These are phyloP conservation scores for Candida ortonii DNA, from an alignment of 805 yeast genomes.

Conservation along the genomic window DNA sequence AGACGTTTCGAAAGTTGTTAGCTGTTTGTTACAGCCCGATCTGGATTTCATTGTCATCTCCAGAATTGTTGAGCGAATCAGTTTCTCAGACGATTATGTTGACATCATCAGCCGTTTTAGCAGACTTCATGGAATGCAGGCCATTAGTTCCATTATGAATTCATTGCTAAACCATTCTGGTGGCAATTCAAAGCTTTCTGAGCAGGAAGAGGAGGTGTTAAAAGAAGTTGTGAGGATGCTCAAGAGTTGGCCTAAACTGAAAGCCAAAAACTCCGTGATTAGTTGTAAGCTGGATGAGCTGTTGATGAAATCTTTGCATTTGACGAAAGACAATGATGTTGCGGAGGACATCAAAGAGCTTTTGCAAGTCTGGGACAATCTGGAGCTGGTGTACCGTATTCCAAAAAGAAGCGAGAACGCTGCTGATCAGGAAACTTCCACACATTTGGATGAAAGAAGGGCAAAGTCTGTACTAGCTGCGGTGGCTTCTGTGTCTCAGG, in stretches of 20 bases:
- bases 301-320: conserved; percentile 41
- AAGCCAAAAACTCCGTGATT: conserved; percentile 67
- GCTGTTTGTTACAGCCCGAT: conserved; percentile 68
- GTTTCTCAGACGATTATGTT: conserved; percentile 35
- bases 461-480: conserved; percentile 13
- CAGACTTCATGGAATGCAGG: conserved; percentile 82
- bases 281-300: conserved; percentile 69
- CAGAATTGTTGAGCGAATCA: conserved; percentile 64
- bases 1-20: conserved; percentile 77
- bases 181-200: conserved; percentile 11
- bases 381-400: conserved; percentile 82
- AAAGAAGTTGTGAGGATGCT: conserved; percentile 55
- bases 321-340: conserved; percentile 28
- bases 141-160: conserved; percentile 61
- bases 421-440: conserved; percentile 2
- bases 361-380: conserved; percentile 64
- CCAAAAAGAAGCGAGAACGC: conserved; percentile 52
- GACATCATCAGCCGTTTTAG: conserved; percentile 57
- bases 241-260: conserved; percentile 63
- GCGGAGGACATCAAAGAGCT: conserved; percentile 41
- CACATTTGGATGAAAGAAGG: conserved; percentile 26
- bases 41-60: conserved; percentile 63
- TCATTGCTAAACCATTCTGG: conserved; percentile 22
- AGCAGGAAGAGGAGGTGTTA: conserved; percentile 40
- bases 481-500: conserved; percentile 5